A percentile compares a stretch with the other conserved stretches of the same genome.
Evolutionary conservation across 106 monocot species (phyloP).

Genomic region (Phalaenopsis aphrodite): DNA sequence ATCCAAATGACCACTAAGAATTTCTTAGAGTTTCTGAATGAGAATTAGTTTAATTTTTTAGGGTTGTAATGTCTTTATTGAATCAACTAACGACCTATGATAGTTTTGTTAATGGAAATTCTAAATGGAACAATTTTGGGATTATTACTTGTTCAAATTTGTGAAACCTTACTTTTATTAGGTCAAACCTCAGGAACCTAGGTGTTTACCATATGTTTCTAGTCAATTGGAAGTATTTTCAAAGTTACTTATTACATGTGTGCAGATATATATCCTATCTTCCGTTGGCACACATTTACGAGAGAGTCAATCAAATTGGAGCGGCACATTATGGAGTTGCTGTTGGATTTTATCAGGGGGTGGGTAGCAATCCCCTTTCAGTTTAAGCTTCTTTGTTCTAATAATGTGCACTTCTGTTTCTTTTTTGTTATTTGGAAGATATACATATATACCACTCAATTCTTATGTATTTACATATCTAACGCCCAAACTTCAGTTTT

Average conservation of each 20-base stretch:
- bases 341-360: constrained; percentile 97
- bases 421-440: neutral
- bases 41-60: neutral
- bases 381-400: neutral
- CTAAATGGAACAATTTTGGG: neutral
- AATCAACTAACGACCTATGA: neutral
- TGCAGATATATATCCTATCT: constrained; percentile 92
- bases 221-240: neutral
- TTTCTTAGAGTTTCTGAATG: neutral
- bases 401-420: neutral
- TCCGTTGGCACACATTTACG: constrained; percentile 96
- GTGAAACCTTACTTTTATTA: neutral
- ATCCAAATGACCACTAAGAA: neutral
- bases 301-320: constrained; percentile 69
- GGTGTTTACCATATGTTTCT: neutral
- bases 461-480: too few relatives aligned
- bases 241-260: neutral
- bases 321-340: constrained; percentile 64
- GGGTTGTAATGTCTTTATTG: neutral
- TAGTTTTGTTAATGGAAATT: neutral
- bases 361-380: constrained; percentile 15
- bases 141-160: neutral
- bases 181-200: neutral
- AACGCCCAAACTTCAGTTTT: too few relatives aligned
- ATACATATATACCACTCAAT: too few relatives aligned